These are phyloP conservation scores for Xanthoceras sorbifolium DNA, from an alignment of 345 rosid species.

Conservation along the genomic window DNA sequence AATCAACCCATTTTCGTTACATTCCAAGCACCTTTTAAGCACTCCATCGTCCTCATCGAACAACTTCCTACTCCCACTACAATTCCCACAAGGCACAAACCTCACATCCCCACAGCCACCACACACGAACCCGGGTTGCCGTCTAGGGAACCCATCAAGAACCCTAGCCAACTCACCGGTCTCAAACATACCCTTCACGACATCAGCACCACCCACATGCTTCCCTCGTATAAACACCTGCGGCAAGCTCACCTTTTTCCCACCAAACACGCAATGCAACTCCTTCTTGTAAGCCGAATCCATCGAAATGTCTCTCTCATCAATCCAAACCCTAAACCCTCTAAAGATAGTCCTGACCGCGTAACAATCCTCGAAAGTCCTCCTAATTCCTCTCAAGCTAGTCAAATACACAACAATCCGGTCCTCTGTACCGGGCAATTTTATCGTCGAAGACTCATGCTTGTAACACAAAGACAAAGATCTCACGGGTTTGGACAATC, in stretches of 20 bases:
- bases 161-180: constrained; percentile 76
- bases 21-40: constrained; percentile 64
- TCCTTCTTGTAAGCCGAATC: constrained; percentile 81
- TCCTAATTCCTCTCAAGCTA: constrained; percentile 81
- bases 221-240: constrained; percentile 79
- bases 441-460: constrained; percentile 31
- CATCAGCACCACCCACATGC: constrained; percentile 82
- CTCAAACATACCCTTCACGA: constrained; percentile 75
- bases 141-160: constrained; percentile 63
- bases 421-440: constrained; percentile 80
- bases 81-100: constrained; percentile 73
- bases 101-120: constrained; percentile 74
- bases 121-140: constrained; percentile 67
- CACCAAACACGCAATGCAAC: constrained; percentile 60
- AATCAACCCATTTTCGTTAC: constrained; percentile 90
- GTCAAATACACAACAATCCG: constrained; percentile 86
- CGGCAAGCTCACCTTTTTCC: constrained; percentile 65
- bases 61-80: constrained; percentile 87
- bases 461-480: constrained; percentile 1
- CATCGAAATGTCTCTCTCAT: constrained; percentile 92
- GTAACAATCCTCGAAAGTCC: constrained; percentile 92
- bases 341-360: constrained; percentile 84
- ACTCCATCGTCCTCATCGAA: constrained; percentile 80
- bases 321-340: constrained; percentile 90
- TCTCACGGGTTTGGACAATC: not conserved